These are phyloP conservation scores for Pythium sukuiense DNA, from an alignment of 352 stramenopile genomes.

Conservation along the genomic window DNA sequence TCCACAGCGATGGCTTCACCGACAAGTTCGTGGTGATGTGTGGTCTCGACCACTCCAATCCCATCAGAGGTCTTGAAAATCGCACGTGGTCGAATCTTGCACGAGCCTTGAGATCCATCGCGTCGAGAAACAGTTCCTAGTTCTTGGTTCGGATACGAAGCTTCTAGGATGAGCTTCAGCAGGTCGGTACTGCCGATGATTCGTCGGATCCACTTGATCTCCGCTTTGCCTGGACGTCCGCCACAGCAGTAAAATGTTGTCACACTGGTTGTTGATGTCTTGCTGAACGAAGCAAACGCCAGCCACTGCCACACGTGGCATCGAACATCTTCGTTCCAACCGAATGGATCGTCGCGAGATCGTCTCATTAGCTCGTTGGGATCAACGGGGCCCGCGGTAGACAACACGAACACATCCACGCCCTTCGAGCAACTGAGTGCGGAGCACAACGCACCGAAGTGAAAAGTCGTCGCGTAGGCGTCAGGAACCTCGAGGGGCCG, in stretches of 20 bases:
- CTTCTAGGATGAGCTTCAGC: background rate
- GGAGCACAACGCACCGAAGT: conserved; percentile 6
- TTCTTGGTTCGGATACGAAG: background rate
- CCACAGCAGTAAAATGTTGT: background rate
- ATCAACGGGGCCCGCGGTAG: background rate
- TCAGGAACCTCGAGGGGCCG: background rate
- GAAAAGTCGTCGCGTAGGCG: background rate
- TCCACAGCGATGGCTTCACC: background rate
- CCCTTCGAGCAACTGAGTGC: background rate
- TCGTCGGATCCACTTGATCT: background rate
- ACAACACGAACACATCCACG: conserved; percentile 1
- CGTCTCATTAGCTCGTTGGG: background rate
- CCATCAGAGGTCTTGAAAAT: background rate
- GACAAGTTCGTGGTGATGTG: background rate
- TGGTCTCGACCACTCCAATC: background rate
- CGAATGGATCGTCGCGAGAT: background rate
- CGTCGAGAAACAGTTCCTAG: background rate
- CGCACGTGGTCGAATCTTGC: background rate
- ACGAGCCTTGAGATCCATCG: background rate
- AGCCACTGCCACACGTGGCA: conserved; percentile 9
- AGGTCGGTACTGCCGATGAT: background rate
- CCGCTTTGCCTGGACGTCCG: background rate
- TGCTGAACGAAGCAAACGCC: conserved; percentile 5
- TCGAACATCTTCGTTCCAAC: background rate
- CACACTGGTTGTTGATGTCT: background rate